Evolutionary conservation across 148 eudicot species (phyloP), one percentile per base, ranked within the genome.

Genomic region (Suaeda aralocaspica): DNA sequence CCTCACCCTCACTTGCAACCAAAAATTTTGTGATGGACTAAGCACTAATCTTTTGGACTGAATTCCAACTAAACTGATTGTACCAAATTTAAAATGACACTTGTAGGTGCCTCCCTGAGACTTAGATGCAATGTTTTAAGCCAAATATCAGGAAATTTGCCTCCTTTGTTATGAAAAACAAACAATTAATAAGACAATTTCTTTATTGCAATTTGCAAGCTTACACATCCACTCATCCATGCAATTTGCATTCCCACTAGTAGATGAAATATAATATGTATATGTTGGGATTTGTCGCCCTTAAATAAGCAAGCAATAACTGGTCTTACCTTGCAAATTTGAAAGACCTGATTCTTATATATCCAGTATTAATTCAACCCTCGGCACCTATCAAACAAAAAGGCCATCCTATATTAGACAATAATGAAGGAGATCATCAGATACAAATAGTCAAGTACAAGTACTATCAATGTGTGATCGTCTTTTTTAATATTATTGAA

Each of bases 241-340:
- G 19, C 19, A 46, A 14, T 46, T 46, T 46, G 1, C 5, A 14
- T 16, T 14, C 3, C 4, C 14, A 13, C n/a, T 1, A 46, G 18
- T 46, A 36, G 4, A 3, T 36, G 41, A 36, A n/a, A n/a, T n/a
- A n/a, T 36, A 36, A 36, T 36, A 3, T 36, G 8, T 8, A 36
- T 8, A 36, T 36, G 41, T n/a, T n/a, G n/a, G n/a, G n/a, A n/a
- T n/a, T n/a, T n/a, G n/a, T n/a, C n/a, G n/a, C n/a, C n/a, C n/a
- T n/a, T n/a, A n/a, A 36, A 36, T 8, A 3, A 36, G 4, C 15
- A 46, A 13, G 50, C 16, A 46, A 46, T 46, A 46, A 46, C 16
- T 30, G 39, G 31, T 30, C 42, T 59, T 59, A 59, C 63, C 63
- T 59, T 30, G 63, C 63, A 59, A 14, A 59, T 59, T 39, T 31